Base-by-base conservation (phyloP, 139 green algal species). In the Spirogloea muscicola region DNA sequence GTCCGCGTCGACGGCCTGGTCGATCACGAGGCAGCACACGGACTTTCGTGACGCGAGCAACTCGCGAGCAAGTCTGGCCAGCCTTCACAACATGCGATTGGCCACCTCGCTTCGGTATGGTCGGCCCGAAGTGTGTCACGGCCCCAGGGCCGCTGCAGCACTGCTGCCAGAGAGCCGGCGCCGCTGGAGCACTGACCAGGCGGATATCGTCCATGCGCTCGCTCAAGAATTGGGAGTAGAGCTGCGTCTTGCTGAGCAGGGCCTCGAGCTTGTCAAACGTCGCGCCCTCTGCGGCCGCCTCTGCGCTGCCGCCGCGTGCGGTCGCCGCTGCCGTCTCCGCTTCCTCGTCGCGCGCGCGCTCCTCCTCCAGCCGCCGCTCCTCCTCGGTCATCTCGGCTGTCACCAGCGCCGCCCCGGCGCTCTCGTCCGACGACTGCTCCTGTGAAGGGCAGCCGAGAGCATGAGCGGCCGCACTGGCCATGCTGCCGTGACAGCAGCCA, bases 141-240 rank as follows among this genome's bases (percentile, higher is more conserved):
- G n/a, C n/a, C n/a, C n/a, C n/a, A n/a, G n/a, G n/a, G n/a, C n/a
- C n/a, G n/a, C n/a, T n/a, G n/a, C n/a, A n/a, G n/a, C n/a, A n/a
- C n/a, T n/a, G n/a, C n/a, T n/a, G n/a, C n/a, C n/a, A n/a, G n/a
- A n/a, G 46, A 66, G 21, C n/a, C 18, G 21, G 21, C 18, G n/a
- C n/a, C 18, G 18, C n/a, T 21, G 3, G 2, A 40, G 51, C 31
- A 72, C 25, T 21, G 2, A 25, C 13, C 1, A 74, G 65, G 27
- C 40, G 74, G 29, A 76, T 36, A 2, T 67, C 16, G 7, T 74
- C 40, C 55, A 76, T 76, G 21, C 52, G 68, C 58, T 76, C 9
- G 10, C 40, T 9, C 51, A 76, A 33, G 29, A 76, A 76, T 6
- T 76, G 21, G 1, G 68, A 76, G 2, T 75, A 76, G 10, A 58